Conservation (phyloP, 331 rosid genomes). For the Quercus tomentella region DNA sequence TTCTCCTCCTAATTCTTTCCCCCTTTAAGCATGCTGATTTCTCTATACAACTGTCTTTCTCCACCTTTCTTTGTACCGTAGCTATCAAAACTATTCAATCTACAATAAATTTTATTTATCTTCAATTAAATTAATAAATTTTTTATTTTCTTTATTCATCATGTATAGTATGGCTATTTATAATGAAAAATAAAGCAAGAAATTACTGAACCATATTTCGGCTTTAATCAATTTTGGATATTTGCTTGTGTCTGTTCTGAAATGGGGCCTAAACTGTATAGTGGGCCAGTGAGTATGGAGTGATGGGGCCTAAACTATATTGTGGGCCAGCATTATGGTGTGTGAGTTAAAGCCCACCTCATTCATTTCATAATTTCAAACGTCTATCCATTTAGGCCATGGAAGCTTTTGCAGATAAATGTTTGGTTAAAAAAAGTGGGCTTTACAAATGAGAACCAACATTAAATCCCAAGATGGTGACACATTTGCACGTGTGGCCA, state of each 20-base stretch:
- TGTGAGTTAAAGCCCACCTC: neutral
- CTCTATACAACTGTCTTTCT: too few species aligned
- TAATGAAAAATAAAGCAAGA: neutral
- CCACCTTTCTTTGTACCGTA: too few species aligned
- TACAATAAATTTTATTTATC: too few species aligned
- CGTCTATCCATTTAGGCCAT: neutral
- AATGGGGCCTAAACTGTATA: neutral
- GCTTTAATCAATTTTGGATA: too few species aligned
- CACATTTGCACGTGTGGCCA: too few species aligned
- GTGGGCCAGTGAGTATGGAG: neutral
- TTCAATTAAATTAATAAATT: too few species aligned
- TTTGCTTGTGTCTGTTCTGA: neutral
- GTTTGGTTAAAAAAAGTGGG: neutral
- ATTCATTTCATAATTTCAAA: neutral
- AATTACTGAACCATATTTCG: neutral
- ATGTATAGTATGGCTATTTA: too few species aligned
- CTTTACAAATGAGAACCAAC: neutral
- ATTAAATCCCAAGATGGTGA: too few species aligned
- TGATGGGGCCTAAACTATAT: neutral
- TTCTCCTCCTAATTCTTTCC: too few species aligned
- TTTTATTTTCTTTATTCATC: too few species aligned
- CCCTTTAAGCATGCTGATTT: too few species aligned
- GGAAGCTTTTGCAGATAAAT: neutral
- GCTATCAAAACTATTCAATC: too few species aligned
- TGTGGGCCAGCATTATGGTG: neutral